A percentile compares a stretch with the other conserved stretches of the same genome.
These are phyloP conservation scores for Pythium dissimile DNA, from an alignment of 352 stramenopile genomes.

Conservation along the genomic window DNA sequence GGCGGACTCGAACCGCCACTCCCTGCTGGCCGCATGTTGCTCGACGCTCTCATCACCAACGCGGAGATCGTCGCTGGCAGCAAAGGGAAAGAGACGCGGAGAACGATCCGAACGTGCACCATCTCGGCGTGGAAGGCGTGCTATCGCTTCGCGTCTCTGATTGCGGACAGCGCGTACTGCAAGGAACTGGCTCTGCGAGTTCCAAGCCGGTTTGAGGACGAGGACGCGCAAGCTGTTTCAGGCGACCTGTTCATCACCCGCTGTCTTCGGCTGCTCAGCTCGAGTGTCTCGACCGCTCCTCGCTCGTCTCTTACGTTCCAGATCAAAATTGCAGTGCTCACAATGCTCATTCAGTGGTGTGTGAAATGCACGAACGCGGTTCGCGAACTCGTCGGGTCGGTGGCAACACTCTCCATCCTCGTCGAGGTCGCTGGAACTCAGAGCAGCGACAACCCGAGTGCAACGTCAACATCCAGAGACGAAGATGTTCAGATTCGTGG, in stretches of 20 bases:
- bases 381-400: conserved; percentile 48
- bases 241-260: conserved; percentile 62
- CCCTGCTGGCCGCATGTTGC: conserved; percentile 43
- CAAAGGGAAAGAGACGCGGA: conserved; percentile 12
- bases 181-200: conserved; percentile 71
- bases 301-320: conserved; percentile 38
- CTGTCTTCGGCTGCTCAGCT: conserved; percentile 40
- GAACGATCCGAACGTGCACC: conserved; percentile 4
- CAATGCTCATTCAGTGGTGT: conserved; percentile 60
- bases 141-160: conserved; percentile 48
- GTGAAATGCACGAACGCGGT: conserved; percentile 55
- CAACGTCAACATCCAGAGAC: neutral
- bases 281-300: conserved; percentile 3
- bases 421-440: conserved; percentile 22
- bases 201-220: conserved; percentile 38
- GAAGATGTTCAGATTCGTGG: conserved; percentile 34
- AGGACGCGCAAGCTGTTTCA: conserved; percentile 43
- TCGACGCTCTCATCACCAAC: conserved; percentile 52
- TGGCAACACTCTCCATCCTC: conserved; percentile 55
- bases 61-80: conserved; percentile 33
- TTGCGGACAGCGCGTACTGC: conserved; percentile 52
- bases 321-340: conserved; percentile 42
- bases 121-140: conserved; percentile 63
- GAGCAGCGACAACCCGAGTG: neutral
- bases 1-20: neutral